Base-by-base conservation (phyloP, 2,329 filamentous ascomycete genomes). In the Colletotrichum caudatum region DNA sequence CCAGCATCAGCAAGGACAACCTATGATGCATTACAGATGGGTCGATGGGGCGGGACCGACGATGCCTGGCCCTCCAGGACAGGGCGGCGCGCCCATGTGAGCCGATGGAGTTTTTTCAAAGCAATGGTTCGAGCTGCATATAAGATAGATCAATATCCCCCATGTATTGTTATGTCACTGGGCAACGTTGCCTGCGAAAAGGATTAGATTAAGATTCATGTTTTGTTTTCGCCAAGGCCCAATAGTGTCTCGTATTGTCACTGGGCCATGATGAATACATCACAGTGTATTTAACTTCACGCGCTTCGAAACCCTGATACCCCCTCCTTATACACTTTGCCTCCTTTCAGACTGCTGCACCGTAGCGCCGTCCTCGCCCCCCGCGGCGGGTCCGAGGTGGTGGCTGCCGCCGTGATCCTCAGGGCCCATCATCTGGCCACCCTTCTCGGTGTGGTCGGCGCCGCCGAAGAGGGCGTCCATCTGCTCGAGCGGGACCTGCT, bases 391-490 rank as follows among this genome's bases (percentile, higher is more conserved):
- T 16, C 26, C 37, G 3, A 18, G 26, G 29, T 48, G 26, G 29
- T 18, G 23, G 12, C 5, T n/a, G 20, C 18, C 69, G n/a, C 62
- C 66, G 39, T 71, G 51, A 7, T 58, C 51, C 5, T 39, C 53
- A 37, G 70, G 74, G 11, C 77, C 76, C 12, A 84, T 75, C 72
- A 88, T 82, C 76, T 85, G 82, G 2, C 83, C 86, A 48, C 87
- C 87, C 77, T 86, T 85, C 76, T 86, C 83, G 37, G 86, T 84
- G 73, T 89, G 87, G 77, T 88, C 89, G 68, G 81, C 80, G n/a
- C 87, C 86, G 59, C 87, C 87, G 66, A 89, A 89, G 59, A 88
- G 80, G 5, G 82, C 80, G 72, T 89, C 87, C 75, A 89, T 88
- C 81, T 88, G 86, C 78, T 89, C 87, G 4, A 89, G 82, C 9